These are phyloP conservation scores for Mesembryanthemum crystallinum DNA, from an alignment of 148 eudicot genomes.

Conservation along the genomic window DNA sequence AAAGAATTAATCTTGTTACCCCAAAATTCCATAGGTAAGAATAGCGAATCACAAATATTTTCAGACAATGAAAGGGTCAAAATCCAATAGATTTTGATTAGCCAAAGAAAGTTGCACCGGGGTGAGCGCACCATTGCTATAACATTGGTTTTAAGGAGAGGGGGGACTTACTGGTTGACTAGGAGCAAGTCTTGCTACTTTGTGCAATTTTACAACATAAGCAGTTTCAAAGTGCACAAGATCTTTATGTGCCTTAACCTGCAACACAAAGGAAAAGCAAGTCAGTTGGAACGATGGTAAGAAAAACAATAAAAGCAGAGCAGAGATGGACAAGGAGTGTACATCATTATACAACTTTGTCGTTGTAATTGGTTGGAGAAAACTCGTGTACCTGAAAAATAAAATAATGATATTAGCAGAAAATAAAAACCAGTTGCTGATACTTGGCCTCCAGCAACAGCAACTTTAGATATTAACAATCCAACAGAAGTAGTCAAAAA, in stretches of 20 bases:
- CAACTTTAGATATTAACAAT: background rate
- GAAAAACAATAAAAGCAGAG: background rate
- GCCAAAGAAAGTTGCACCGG: background rate
- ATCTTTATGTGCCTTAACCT: conserved; percentile 90
- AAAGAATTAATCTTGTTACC: conserved; percentile 5
- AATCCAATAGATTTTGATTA: background rate
- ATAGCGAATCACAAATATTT: background rate
- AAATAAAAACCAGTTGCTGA: background rate
- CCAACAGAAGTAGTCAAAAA: background rate
- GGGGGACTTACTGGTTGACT: conserved; percentile 64
- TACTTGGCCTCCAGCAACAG: too few relatives aligned
- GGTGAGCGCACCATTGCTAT: background rate
- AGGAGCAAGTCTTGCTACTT: conserved; percentile 84
- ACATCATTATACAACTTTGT: conserved; percentile 88
- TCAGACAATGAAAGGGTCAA: background rate
- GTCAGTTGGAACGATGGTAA: conserved; percentile 1
- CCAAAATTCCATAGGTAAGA: background rate
- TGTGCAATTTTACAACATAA: conserved; percentile 92
- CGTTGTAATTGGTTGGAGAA: conserved; percentile 85
- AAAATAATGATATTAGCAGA: background rate
- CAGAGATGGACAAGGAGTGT: conserved; percentile 13
- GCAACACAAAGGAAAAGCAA: conserved; percentile 18
- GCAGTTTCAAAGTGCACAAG: conserved; percentile 92
- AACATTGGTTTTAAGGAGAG: background rate
- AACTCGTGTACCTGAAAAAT: conserved; percentile 88